Percentiles rank a stretch among this genome's conserved stretches.
phyloP scores from a whole-genome alignment of 2,329 filamentous ascomycete genomes.

The Cladosporium sp. region DNA sequence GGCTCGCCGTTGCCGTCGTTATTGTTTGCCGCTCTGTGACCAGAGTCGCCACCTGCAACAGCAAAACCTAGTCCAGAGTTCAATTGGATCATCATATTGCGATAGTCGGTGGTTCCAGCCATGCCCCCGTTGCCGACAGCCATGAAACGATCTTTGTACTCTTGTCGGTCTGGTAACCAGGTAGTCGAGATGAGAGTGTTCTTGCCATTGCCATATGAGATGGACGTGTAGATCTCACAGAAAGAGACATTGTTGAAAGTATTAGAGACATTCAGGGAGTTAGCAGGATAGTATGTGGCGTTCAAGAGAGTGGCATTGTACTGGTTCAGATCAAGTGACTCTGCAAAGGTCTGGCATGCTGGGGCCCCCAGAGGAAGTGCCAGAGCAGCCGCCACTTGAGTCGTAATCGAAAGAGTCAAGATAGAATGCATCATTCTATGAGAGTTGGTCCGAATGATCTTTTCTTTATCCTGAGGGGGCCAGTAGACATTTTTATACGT shows the following conservation, averaged over 20 bases:
- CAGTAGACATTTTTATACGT: too few species aligned
- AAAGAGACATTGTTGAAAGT: slow-evolving; percentile 20
- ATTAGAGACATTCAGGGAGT: slow-evolving; percentile 18
- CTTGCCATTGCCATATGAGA: slow-evolving; percentile 21
- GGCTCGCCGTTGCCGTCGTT: slow-evolving; percentile 22
- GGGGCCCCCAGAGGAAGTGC: background rate
- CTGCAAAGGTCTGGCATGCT: slow-evolving; percentile 9
- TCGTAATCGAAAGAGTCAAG: background rate
- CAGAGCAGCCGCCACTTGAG: slow-evolving; percentile 1
- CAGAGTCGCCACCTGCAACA: slow-evolving; percentile 25
- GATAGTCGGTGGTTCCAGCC: slow-evolving; percentile 25
- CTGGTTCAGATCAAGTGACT: slow-evolving; percentile 6
- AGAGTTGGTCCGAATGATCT: background rate
- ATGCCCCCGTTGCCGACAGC: slow-evolving; percentile 29
- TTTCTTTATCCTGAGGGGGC: too few species aligned
- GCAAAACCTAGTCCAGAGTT: slow-evolving; percentile 26
- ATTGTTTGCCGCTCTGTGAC: slow-evolving; percentile 24
- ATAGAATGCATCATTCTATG: background rate
- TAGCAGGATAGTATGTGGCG: slow-evolving; percentile 17
- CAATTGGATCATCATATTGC: slow-evolving; percentile 22
- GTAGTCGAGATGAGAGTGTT: slow-evolving; percentile 22
- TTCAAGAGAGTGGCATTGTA: slow-evolving; percentile 19
- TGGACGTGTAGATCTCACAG: slow-evolving; percentile 23
- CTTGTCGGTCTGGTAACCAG: slow-evolving; percentile 22
- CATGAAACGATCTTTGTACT: slow-evolving; percentile 25